Evolutionary conservation across 768 basidiomycete species (phyloP), one percentile per base, ranked within the genome.

Genomic region (Guyanaporus albipodus): DNA sequence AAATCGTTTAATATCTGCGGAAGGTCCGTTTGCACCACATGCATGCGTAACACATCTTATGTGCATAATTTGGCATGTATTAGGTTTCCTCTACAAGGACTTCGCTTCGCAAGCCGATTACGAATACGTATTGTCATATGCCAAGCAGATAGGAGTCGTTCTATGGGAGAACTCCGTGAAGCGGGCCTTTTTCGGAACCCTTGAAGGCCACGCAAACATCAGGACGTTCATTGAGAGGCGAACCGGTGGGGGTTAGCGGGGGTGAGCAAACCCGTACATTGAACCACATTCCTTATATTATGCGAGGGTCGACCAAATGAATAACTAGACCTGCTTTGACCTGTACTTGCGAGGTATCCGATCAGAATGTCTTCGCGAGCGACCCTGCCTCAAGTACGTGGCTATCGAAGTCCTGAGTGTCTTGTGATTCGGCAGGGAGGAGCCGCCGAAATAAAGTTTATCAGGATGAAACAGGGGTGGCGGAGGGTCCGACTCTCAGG

Each of bases 61-160:
- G 21, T 39, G 27, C 0, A 41, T 34, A 27, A 32, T 28, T 52
- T 40, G 39, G 24, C 35, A n/a, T 44, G 47, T 28, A 35, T n/a
- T 67, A 90, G 91, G 91, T 31, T 91, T 84, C 63, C 78, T 96
- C 32, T 96, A 94, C 69, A 91, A 82, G 33, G 82, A 83, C 38
- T 96, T 96, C 64, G 79, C 85, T 21, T 88, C 91, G 15, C 80
- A 84, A 61, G 83, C 82, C 22, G 92, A 95, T 69, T 95, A 91
- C 64, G 85, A 91, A 51, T 81, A 87, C 52, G 91, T 93, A 7
- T 70, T 88, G 28, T 78, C 85, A 53, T 94, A 96, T 54, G 92
- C 93, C 28, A 82, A 78, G 59, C 80, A 91, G 65, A 70, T 94
- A 31, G 82, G 78, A 48, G 83, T 89, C 27, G 84, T 94, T 12